Percentiles rank a stretch among this genome's conserved stretches.
phyloP scores from a whole-genome alignment of 345 rosid species.

The Camelina neglecta region DNA sequence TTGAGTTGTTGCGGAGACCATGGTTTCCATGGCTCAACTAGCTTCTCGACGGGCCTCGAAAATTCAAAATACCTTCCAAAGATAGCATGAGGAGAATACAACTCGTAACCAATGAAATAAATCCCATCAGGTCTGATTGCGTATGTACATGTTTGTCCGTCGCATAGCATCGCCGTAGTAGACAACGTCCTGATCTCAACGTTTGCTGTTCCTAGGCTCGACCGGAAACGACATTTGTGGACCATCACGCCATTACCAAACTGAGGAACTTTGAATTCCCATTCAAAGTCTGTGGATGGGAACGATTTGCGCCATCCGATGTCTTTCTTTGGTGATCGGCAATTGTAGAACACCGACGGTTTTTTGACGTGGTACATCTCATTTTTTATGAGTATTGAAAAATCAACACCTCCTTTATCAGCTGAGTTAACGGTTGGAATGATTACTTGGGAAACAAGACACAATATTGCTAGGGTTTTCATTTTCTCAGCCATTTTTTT shows the following conservation, averaged over 20 bases:
- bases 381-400: constrained; percentile 30
- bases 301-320: constrained; percentile 39
- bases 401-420: constrained; percentile 20
- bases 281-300: constrained; percentile 31
- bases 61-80: constrained; percentile 29
- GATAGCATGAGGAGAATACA: constrained; percentile 33
- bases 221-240: constrained; percentile 33
- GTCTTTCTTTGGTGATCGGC: constrained; percentile 35
- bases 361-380: constrained; percentile 22
- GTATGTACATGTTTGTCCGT: constrained; percentile 29
- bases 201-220: constrained; percentile 29
- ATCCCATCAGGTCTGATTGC: constrained; percentile 38
- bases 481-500: constrained; percentile 21
- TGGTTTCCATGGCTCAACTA: constrained; percentile 41
- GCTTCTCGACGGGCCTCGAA: constrained; percentile 37
- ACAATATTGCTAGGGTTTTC: constrained; percentile 28
- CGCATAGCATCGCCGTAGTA: constrained; percentile 37
- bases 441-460: constrained; percentile 31
- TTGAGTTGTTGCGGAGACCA: constrained; percentile 39
- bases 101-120: constrained; percentile 42
- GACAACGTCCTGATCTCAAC: constrained; percentile 32
- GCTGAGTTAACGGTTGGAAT: constrained; percentile 24
- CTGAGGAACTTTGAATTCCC: constrained; percentile 36
- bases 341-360: constrained; percentile 28
- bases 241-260: constrained; percentile 35